Conservation (phyloP, 495 filamentous ascomycete species). For the Saxispiralis lemnorum region DNA sequence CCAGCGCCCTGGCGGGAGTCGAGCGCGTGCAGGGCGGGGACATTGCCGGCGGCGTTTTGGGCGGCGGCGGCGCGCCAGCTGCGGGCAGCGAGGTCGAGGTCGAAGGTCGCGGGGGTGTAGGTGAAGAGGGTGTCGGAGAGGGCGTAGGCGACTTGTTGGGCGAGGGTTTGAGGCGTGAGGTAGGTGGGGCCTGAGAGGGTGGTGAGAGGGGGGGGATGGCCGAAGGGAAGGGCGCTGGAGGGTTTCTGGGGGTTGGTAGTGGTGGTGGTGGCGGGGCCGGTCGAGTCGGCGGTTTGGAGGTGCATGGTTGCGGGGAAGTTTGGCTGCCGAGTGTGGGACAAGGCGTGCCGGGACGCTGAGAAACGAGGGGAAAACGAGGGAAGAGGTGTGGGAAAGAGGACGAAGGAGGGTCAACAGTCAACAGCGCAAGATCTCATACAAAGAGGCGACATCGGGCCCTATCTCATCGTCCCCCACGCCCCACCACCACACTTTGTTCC, state of each 20-base stretch:
- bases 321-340: no score
- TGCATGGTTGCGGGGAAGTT: slow-evolving; percentile 8
- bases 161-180: slow-evolving; percentile 71
- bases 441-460: no score
- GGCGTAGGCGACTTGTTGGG: slow-evolving; percentile 87
- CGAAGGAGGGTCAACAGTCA: no score
- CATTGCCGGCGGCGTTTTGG: slow-evolving; percentile 63
- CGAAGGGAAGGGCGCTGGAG: slow-evolving; percentile 43
- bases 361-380: neutral
- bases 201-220: slow-evolving; percentile 36
- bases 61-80: slow-evolving; percentile 50
- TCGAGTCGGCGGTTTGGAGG: slow-evolving; percentile 10
- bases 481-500: no score
- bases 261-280: slow-evolving; percentile 3
- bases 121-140: slow-evolving; percentile 92
- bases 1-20: slow-evolving; percentile 82
- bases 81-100: slow-evolving; percentile 65
- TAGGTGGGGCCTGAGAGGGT: slow-evolving; percentile 79
- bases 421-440: no score
- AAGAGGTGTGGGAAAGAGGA: neutral
- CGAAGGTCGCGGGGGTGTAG: slow-evolving; percentile 84
- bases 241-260: neutral
- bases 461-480: no score
- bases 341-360: no score
- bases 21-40: slow-evolving; percentile 58